Conservation (phyloP, 768 basidiomycete genomes). For the Coprinopsis cinerea region DNA sequence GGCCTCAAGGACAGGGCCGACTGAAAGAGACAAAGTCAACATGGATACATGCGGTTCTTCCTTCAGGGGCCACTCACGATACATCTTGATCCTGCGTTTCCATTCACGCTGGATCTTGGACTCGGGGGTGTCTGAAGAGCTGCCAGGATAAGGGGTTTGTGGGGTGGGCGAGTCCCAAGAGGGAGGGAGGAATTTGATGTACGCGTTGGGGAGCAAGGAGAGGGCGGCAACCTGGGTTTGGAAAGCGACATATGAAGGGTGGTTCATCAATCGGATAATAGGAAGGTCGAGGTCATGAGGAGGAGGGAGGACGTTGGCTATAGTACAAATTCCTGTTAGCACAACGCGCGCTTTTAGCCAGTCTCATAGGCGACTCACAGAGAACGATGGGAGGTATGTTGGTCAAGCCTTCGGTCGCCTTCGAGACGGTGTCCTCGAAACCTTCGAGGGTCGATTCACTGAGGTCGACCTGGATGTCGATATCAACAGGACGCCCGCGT, state of each 20-base stretch:
- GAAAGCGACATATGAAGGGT: conserved; percentile 67
- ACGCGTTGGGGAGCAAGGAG: conserved; percentile 67
- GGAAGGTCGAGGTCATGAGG: conserved; percentile 66
- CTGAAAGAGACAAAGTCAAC: conserved; percentile 30
- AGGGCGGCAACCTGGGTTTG: conserved; percentile 67
- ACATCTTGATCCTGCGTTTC: conserved; percentile 78
- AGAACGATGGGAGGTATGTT: conserved; percentile 56
- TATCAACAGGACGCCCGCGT: conserved; percentile 58
- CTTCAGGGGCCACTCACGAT: conserved; percentile 47
- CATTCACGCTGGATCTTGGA: conserved; percentile 56
- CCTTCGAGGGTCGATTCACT: conserved; percentile 51
- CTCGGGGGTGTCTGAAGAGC: conserved; percentile 31
- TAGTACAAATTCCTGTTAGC: conserved; percentile 6
- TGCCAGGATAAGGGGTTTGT: conserved; percentile 34
- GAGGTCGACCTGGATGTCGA: conserved; percentile 57
- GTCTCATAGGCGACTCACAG: conserved; percentile 38
- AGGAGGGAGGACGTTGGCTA: conserved; percentile 78
- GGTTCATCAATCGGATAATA: conserved; percentile 74
- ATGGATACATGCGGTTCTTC: conserved; percentile 2
- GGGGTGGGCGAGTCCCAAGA: conserved; percentile 61
- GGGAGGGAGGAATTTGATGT: conserved; percentile 74
- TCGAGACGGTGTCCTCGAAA: conserved; percentile 67
- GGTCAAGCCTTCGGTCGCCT: conserved; percentile 43
- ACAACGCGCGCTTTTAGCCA: background rate
- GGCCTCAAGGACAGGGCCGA: conserved; percentile 78